Evolutionary conservation across 768 basidiomycete species (phyloP), one percentile per base, ranked within the genome.

Genomic region (Pleurotus pulmonarius): DNA sequence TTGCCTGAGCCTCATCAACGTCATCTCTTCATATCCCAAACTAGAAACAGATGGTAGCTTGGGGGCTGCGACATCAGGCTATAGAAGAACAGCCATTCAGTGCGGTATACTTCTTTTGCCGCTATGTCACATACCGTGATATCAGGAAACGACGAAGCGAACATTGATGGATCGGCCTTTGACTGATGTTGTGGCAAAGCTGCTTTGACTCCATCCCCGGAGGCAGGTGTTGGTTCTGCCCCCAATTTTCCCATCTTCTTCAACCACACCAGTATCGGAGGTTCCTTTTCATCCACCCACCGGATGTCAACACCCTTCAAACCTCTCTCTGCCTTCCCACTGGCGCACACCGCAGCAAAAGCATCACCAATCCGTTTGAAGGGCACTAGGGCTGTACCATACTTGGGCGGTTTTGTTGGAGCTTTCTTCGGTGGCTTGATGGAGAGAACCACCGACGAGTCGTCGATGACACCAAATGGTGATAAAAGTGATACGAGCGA

Each of bases 231-330:
- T 13, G 62, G 24, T 18, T 26, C 51, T 25, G 66, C 62, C 7
- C 79, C 78, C n/a, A 88, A 71, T 61, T 85, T 83, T 12, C 90
- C 88, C 73, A 79, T 82, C 67, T 81, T 82, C 71, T 85, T 86
- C 61, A 92, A 68, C 87, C 88, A 90, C 7, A 70, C 79, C 47
- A 92, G 69, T 58, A 90, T 82, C 44, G 76, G 81, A 1, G 92
- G 92, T 61, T 92, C 91, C 61, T 79, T 80, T 9, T 86, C 86
- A 43, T 79, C 86, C 13, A 83, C 85, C 91, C 92, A 94, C 0
- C 75, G 70, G 0, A 90, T 77, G 46, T 91, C 88, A 49, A 93
- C 75, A 13, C 81, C 83, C 3, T 75, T 75, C 56, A 89, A 58
- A 0, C 81, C 85, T 45, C 73, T 71, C 56, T 82, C 82, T 51